phyloP scores from a whole-genome alignment of 345 rosid species.

The Gossypium herbaceum region DNA sequence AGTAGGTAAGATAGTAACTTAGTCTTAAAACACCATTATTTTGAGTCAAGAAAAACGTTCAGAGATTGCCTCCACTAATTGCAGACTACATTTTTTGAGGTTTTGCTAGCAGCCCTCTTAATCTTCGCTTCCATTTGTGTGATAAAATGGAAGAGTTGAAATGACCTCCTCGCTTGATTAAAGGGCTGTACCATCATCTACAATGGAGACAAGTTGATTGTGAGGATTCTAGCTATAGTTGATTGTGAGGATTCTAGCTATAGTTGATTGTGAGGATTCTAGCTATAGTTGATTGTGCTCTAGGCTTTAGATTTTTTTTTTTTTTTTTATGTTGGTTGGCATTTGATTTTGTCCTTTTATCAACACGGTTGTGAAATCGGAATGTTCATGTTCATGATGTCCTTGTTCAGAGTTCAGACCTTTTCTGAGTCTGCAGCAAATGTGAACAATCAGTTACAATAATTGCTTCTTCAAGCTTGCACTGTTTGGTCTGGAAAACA shows the following conservation, averaged over 20 bases:
- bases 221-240: not conserved
- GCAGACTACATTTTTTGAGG: not conserved
- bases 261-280: not conserved
- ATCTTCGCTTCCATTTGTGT: not conserved
- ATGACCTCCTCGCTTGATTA: not conserved
- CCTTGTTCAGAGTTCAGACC: not conserved
- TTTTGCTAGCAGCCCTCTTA: not conserved
- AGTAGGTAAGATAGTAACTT: constrained; percentile 4
- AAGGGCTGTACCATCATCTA: not conserved
- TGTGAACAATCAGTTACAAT: not conserved
- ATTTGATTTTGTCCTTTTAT: not conserved
- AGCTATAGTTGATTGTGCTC: not conserved
- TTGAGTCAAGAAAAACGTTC: not conserved
- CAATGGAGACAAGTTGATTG: not conserved
- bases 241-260: not conserved
- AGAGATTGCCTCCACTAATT: constrained; percentile 4
- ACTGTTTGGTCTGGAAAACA: not conserved
- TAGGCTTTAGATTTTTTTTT: not conserved
- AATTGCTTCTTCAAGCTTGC: not conserved
- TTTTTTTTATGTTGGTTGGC: not conserved
- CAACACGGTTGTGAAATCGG: not conserved
- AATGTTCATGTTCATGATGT: not conserved
- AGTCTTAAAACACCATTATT: constrained; percentile 6
- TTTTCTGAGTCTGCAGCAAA: not conserved
- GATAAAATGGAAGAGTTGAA: not conserved